phyloP scores from a whole-genome alignment of 495 filamentous ascomycete genomes.

The Xanthoparmelia taractica region DNA sequence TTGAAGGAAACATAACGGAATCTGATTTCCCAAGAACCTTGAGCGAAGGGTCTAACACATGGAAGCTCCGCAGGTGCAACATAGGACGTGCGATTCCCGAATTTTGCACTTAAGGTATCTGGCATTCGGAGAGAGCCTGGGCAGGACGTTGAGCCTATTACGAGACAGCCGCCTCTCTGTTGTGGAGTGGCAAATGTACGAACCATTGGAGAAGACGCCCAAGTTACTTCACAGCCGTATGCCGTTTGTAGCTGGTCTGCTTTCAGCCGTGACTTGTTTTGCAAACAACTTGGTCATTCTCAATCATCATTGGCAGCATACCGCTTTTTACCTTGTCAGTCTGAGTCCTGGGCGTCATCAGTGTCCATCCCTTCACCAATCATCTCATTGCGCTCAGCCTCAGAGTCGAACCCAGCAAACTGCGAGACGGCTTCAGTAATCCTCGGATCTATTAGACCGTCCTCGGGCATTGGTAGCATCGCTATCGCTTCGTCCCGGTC shows the following conservation, averaged over 20 bases:
- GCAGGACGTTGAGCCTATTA: neutral
- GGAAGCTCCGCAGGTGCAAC: neutral
- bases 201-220: neutral
- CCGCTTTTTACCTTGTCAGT: neutral
- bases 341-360: neutral
- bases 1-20: no score
- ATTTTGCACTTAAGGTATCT: neutral
- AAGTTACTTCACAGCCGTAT: neutral
- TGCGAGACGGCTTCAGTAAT: constrained; percentile 27
- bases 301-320: neutral
- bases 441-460: constrained; percentile 3
- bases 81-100: neutral
- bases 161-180: neutral
- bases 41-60: neutral
- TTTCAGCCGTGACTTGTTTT: neutral
- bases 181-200: neutral
- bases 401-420: constrained; percentile 29
- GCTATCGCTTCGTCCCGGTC: constrained; percentile 4
- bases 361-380: constrained; percentile 1
- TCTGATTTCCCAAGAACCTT: no score
- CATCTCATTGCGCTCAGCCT: neutral
- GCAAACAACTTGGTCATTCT: neutral
- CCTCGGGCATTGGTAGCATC: neutral
- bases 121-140: neutral
- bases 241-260: neutral